Evolutionary conservation across 768 basidiomycete genomes (phyloP), one percentile per base, ranked within the genome.

Genomic region (Thelephora ganbajun): DNA sequence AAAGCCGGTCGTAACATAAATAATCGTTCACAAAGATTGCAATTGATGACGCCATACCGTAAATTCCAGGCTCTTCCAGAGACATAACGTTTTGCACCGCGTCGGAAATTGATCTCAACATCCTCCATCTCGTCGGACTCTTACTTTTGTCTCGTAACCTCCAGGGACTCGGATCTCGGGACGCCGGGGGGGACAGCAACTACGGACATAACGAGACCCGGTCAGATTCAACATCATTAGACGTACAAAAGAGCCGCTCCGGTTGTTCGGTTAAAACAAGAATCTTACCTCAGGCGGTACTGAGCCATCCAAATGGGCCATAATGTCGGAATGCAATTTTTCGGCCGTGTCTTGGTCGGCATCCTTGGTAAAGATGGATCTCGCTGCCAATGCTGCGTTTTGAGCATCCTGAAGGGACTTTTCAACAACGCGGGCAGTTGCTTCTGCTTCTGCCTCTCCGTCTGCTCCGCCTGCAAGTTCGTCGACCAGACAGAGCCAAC

Each of bases 71-170:
- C 30, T 76, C 71, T 34, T 70, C 71, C 48, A 66, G 66, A 33
- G 76, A 77, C 62, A 87, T 68, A 2, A 83, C 75, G 53, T 78
- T 69, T 54, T 83, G 82, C 22, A 88, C 77, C 4, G 84, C 85
- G 51, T 87, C 76, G 54, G 76, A 83, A 41, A 91, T 88, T 45
- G 80, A 76, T 22, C 79, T 74, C 62, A 91, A 67, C 34, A 91
- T 71, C 58, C 84, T 79, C 88, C 88, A 91, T 1, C 88, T 76
- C 0, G 80, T 82, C 5, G 88, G 88, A 54, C 81, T 83, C 57
- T 83, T 74, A 59, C 86, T 86, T 59, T 87, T 85, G 0, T 75
- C 69, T 45, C 86, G 70, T 3, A 87, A 66, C 19, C 88, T 79
- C 39, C 79, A 67, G 0, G 88, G 88, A 59, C 83, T 87, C 5